These are phyloP conservation scores for Vanderwaltozyma polyspora DNA, from an alignment of 805 yeast genomes.

Conservation along the genomic window DNA sequence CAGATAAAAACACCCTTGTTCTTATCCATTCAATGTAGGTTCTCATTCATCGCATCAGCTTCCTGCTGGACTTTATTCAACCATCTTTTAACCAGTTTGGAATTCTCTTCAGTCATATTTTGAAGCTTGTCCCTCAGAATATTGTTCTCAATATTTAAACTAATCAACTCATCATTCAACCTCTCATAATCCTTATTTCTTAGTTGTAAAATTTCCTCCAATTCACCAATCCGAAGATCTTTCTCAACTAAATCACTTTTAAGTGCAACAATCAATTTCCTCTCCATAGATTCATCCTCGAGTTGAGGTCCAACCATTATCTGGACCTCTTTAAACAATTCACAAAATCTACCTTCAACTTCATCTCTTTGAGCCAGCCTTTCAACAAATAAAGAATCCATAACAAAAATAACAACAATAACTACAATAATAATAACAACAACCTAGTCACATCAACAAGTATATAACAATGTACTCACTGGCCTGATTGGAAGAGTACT, in stretches of 20 bases:
- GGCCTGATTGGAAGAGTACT: too few species aligned
- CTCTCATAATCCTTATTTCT: constrained; percentile 48
- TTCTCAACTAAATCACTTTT: constrained; percentile 3
- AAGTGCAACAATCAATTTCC: background rate
- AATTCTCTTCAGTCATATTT: constrained; percentile 37
- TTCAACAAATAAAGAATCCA: too few species aligned
- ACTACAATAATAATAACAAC: too few species aligned
- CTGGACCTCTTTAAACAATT: background rate
- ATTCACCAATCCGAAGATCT: constrained; percentile 16
- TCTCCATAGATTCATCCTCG: background rate
- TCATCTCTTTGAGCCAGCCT: background rate
- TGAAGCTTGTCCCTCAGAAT: constrained; percentile 26
- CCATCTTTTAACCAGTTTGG: constrained; percentile 46
- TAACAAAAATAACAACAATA: too few species aligned
- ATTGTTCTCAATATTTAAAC: constrained; percentile 45
- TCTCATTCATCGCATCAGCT: constrained; percentile 44
- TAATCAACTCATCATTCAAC: constrained; percentile 57
- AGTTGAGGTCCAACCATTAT: too few species aligned
- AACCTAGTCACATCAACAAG: too few species aligned
- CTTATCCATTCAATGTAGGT: background rate
- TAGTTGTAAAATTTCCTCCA: constrained; percentile 25
- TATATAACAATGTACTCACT: too few species aligned
- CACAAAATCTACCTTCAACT: background rate
- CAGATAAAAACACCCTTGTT: too few species aligned
- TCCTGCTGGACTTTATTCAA: constrained; percentile 45